Base-by-base conservation (phyloP, 2,329 filamentous ascomycete species). In the Calonectria pseudoturangicola region DNA sequence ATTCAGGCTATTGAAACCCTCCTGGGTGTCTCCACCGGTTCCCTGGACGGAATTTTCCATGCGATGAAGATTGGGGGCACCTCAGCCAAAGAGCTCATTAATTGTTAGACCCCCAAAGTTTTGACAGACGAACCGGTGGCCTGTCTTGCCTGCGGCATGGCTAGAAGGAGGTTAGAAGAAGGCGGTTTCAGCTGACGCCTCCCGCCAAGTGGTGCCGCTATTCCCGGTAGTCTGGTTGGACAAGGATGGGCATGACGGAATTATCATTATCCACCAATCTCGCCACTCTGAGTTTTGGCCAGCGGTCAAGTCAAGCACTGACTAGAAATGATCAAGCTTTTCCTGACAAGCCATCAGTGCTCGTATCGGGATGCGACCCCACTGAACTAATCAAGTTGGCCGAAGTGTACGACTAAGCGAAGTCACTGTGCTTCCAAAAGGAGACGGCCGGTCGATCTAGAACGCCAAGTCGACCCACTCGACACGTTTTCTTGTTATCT, bases 211-310 rank as follows among this genome's bases (percentile, higher is more conserved):
- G 54, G 3, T 60, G 50, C 58, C 41, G 39, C 21, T 28, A 43
- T 45, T 58, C n/a, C 60, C 56, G 48, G 27, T 39, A 70, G 48
- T 47, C 33, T 51, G 54, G 47, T 58, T 39, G n/a, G 25, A 33
- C 21, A 39, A 7, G 27, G 21, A 30, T 10, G 41, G 47, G 33
- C 25, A 36, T 21, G 54, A 21, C 15, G 2, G 21, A 2, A 33
- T 33, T 64, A 10, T 36, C 33, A 36, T 36, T 50, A 27, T 71
- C 69, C 69, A 48, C 69, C 69, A 71, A 71, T 71, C 69, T 30
- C 21, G 15, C 4, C 4, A 3, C 47, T n/a, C 16, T 1, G 13
- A 3, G 3, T 51, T 21, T n/a, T 18, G 2, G 10, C 18, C 30
- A 51, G 56, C 45, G 45, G 50, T 41, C 18, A 51, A 63, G 9